Evolutionary conservation across 257 asterid genomes (phyloP).

Genomic region (Dorcoceras hygrometricum): DNA sequence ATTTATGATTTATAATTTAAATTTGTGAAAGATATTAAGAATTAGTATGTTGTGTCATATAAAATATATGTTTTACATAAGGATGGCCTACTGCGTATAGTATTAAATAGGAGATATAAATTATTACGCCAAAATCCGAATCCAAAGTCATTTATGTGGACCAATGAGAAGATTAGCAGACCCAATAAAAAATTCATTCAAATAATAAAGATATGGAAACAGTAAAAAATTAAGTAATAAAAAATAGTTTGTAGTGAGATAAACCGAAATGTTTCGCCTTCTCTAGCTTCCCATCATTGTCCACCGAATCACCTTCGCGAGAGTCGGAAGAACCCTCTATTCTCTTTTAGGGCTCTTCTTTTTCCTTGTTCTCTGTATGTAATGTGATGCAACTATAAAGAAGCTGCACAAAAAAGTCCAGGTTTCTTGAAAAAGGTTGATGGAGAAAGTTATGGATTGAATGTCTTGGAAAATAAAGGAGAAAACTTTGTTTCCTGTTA

Average conservation of each 20-base stretch:
- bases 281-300: conserved; percentile 32
- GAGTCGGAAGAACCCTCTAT: conserved; percentile 24
- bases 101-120: too few species aligned
- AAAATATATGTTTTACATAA: too few species aligned
- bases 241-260: conserved; percentile 12
- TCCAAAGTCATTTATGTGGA: background rate
- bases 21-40: too few species aligned
- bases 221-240: background rate
- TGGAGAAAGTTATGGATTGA: background rate
- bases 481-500: conserved; percentile 19
- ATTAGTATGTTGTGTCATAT: too few species aligned
- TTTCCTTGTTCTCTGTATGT: background rate
- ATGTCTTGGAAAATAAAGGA: conserved; percentile 22
- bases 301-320: conserved; percentile 32
- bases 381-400: background rate
- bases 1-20: too few species aligned
- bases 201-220: conserved; percentile 20
- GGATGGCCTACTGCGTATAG: too few species aligned
- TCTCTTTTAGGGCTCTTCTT: conserved; percentile 21
- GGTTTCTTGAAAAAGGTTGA: background rate
- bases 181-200: background rate
- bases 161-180: background rate
- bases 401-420: too few species aligned
- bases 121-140: too few species aligned
- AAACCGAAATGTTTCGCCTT: conserved; percentile 25